Conservation (phyloP, 768 basidiomycete genomes). For the Trichaptum fuscoviolaceum region DNA sequence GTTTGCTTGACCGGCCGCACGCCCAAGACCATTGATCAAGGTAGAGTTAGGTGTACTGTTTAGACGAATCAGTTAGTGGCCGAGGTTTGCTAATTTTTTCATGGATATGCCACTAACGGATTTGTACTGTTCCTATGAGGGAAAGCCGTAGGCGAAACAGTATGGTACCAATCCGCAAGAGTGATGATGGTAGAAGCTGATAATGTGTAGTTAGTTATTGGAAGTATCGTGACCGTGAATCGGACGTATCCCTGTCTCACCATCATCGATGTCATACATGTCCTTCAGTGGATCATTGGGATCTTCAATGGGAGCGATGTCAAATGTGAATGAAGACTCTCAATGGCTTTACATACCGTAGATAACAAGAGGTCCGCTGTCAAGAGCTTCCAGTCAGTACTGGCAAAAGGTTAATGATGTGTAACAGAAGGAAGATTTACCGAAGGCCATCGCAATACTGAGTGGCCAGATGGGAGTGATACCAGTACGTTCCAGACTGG, state of each 20-base stretch:
- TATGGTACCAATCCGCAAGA: conserved; percentile 42
- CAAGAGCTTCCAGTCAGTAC: background rate
- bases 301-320: background rate
- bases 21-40: conserved; percentile 12
- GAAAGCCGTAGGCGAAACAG: conserved; percentile 8
- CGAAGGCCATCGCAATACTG: conserved; percentile 34
- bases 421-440: background rate
- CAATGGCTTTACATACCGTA: conserved; percentile 2
- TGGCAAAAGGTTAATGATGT: background rate
- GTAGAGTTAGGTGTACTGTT: conserved; percentile 12
- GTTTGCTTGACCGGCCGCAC: conserved; percentile 8
- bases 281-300: conserved; percentile 7
- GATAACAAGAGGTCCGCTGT: conserved; percentile 11
- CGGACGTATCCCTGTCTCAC: background rate
- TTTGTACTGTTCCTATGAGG: background rate
- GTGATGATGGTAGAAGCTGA: conserved; percentile 42
- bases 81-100: background rate
- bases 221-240: background rate
- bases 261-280: conserved; percentile 9
- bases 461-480: conserved; percentile 32
- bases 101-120: background rate
- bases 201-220: background rate
- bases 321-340: background rate
- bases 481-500: conserved; percentile 28
- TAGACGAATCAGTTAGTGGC: background rate